Evolutionary conservation across 2,329 filamentous ascomycete genomes (phyloP).

Genomic region (Trichothecium roseum): DNA sequence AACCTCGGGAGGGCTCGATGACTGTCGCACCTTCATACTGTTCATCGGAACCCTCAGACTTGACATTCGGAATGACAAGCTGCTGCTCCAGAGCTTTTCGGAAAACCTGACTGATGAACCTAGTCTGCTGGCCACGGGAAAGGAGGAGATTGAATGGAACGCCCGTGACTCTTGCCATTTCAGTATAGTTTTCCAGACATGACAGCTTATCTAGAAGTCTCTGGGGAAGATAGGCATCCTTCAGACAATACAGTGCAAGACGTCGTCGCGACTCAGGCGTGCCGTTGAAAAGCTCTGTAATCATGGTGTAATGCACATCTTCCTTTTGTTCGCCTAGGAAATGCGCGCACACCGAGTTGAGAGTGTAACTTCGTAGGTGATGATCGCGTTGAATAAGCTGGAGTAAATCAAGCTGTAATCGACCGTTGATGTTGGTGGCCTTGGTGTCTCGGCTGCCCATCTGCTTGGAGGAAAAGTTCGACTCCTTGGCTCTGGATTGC

Average conservation of each 20-base stretch:
- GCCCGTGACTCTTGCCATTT: constrained; percentile 98
- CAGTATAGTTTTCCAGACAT: constrained; percentile 97
- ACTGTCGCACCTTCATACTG: constrained; percentile 97
- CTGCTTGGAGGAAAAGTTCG: constrained; percentile 94
- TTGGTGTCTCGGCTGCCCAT: constrained; percentile 96
- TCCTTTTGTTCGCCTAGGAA: constrained; percentile 97
- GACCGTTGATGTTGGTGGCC: constrained; percentile 85
- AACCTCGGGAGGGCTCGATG: constrained; percentile 87
- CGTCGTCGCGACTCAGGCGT: constrained; percentile 86
- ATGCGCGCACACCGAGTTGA: constrained; percentile 92
- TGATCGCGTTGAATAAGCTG: constrained; percentile 92
- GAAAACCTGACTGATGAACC: constrained; percentile 95
- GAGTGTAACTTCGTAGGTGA: constrained; percentile 88
- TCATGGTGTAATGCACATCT: constrained; percentile 98
- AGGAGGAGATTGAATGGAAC: constrained; percentile 95
- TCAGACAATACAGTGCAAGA: constrained; percentile 90
- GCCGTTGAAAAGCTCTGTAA: constrained; percentile 94
- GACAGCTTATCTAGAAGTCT: constrained; percentile 94
- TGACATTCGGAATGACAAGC: constrained; percentile 84
- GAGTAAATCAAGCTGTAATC: constrained; percentile 86
- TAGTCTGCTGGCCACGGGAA: constrained; percentile 88
- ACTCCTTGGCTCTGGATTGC: constrained; percentile 61
- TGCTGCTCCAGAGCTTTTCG: constrained; percentile 89
- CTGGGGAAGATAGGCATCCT: constrained; percentile 93
- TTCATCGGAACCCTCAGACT: constrained; percentile 61